phyloP scores from a whole-genome alignment of 495 filamentous ascomycete species.

The Recurvomyces mirabilis region DNA sequence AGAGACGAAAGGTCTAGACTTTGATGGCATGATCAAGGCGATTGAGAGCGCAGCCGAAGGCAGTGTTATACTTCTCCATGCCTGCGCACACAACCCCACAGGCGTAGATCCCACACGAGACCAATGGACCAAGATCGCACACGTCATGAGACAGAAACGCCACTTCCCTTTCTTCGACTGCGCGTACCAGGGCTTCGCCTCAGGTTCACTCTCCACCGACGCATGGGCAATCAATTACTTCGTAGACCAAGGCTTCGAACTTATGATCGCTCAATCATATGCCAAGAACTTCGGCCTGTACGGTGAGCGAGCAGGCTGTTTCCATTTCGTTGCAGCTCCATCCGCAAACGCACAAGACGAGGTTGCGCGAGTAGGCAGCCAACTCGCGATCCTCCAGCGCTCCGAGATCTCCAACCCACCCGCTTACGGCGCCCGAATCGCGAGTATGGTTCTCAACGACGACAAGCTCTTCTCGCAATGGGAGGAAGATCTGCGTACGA shows the following conservation, averaged over 20 bases:
- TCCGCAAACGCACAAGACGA: constrained; percentile 51
- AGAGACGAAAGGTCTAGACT: constrained; percentile 79
- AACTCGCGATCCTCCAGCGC: constrained; percentile 89
- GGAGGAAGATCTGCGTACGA: constrained; percentile 83
- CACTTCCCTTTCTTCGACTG: constrained; percentile 99
- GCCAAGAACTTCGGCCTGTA: constrained; percentile 99
- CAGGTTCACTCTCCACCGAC: constrained; percentile 74
- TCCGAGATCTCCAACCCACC: constrained; percentile 96
- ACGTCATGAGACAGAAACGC: constrained; percentile 55
- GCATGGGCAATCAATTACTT: constrained; percentile 90
- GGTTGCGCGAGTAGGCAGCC: constrained; percentile 60
- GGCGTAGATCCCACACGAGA: constrained; percentile 90
- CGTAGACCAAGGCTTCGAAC: constrained; percentile 86
- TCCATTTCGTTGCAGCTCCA: constrained; percentile 82
- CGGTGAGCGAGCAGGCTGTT: constrained; percentile 88
- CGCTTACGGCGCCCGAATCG: constrained; percentile 85
- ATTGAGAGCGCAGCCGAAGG: constrained; percentile 59
- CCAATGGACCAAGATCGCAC: constrained; percentile 85
- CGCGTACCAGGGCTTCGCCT: constrained; percentile 97
- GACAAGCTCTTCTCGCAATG: constrained; percentile 74
- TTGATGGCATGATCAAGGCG: constrained; percentile 68
- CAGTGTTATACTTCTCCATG: constrained; percentile 84
- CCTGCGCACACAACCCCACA: constrained; percentile 96
- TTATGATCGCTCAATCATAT: constrained; percentile 90
- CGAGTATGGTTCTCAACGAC: constrained; percentile 73